Conservation (phyloP, 179 eudicot genomes). For the Spinacia oleracea region DNA sequence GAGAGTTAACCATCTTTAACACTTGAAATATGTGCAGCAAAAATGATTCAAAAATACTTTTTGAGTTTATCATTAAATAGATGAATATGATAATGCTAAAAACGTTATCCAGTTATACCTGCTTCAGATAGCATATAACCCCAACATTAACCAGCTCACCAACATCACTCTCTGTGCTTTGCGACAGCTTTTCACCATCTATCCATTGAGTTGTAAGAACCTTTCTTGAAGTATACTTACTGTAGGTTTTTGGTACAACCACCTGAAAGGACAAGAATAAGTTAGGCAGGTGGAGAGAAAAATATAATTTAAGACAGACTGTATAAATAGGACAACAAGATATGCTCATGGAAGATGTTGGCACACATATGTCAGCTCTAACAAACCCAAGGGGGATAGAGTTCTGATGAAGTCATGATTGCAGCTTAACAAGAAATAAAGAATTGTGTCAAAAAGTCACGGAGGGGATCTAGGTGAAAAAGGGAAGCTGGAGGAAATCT, state of each 20-base stretch:
- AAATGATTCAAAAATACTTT: background rate
- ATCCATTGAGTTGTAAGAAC: conserved; percentile 96
- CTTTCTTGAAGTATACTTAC: conserved; percentile 88
- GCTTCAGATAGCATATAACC: conserved; percentile 98
- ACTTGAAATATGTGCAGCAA: background rate
- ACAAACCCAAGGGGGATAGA: background rate
- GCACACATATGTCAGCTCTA: background rate
- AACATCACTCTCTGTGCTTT: conserved; percentile 94
- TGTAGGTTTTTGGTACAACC: conserved; percentile 83
- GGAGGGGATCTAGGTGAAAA: background rate
- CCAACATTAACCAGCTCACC: conserved; percentile 98
- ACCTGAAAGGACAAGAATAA: conserved; percentile 52
- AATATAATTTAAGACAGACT: background rate
- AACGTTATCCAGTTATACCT: conserved; percentile 46
- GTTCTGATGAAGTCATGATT: background rate
- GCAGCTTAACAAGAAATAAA: background rate
- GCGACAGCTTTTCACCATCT: conserved; percentile 97
- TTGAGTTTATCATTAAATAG: background rate
- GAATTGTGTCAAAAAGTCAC: background rate
- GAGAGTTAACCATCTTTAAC: background rate
- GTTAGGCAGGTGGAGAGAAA: conserved; percentile 11
- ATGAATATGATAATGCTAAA: conserved; percentile 11
- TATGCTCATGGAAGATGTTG: background rate
- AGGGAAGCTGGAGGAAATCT: background rate
- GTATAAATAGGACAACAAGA: background rate